Conservation (phyloP, 73 alveolate species). For the Uronychia setigera region DNA sequence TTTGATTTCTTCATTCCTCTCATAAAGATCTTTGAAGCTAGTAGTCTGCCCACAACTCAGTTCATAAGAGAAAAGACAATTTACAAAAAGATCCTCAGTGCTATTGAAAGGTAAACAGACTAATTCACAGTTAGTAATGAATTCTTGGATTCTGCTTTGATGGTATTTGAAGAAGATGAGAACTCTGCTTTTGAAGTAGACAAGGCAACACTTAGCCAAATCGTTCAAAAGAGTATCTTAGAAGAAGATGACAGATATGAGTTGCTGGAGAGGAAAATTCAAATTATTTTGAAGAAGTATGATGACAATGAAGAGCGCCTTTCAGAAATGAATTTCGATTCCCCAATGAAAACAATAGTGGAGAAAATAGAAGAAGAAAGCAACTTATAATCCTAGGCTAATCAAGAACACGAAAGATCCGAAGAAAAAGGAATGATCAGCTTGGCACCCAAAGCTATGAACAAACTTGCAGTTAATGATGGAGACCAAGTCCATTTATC, state of each 20-base stretch:
- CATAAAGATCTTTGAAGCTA: slow-evolving; percentile 11
- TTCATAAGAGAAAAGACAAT: not conserved
- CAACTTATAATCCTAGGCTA: not conserved
- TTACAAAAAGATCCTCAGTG: not conserved
- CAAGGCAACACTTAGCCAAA: not conserved
- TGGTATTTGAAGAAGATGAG: not conserved
- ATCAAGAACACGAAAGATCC: not conserved
- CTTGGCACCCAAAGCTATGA: not conserved
- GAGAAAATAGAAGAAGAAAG: not conserved
- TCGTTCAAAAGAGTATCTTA: not conserved
- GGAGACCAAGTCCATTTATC: slow-evolving; percentile 2
- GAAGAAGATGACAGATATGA: not conserved
- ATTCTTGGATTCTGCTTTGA: slow-evolving; percentile 1
- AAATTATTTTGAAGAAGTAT: not conserved
- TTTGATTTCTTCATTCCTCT: slow-evolving; percentile 61
- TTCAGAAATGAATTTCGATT: not conserved
- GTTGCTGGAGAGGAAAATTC: not conserved
- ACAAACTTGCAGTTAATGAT: not conserved
- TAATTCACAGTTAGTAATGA: not conserved
- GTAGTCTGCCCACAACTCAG: not conserved
- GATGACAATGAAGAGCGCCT: not conserved
- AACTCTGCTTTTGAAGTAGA: slow-evolving; percentile 2
- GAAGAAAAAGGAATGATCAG: slow-evolving; percentile 1
- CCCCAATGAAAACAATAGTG: not conserved
- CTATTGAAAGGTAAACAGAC: slow-evolving; percentile 12